Percentiles rank a stretch among this genome's conserved stretches.
Conservation (phyloP, 2,329 filamentous ascomycete species). For the Clonostachys sp. region DNA sequence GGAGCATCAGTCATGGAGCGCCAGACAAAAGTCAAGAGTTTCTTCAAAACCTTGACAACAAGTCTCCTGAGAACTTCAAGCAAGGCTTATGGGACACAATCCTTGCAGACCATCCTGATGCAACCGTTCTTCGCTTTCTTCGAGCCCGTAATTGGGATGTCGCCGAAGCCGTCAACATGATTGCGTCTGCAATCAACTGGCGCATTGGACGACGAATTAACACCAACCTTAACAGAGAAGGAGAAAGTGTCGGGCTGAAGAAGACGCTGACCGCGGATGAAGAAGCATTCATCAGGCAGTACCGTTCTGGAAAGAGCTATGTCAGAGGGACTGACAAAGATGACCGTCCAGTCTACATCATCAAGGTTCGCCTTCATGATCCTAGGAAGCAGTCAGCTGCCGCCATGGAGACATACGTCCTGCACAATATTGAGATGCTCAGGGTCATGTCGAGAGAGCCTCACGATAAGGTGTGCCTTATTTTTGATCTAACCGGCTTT, state of each 20-base stretch:
- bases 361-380: slow-evolving; percentile 24
- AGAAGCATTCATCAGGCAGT: slow-evolving; percentile 27
- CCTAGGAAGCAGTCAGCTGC: slow-evolving; percentile 21
- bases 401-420: slow-evolving; percentile 27
- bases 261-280: slow-evolving; percentile 13
- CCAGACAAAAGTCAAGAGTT: slow-evolving; percentile 1
- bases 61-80: not conserved
- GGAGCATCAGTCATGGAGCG: not conserved
- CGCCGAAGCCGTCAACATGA: slow-evolving; percentile 28
- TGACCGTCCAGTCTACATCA: slow-evolving; percentile 26
- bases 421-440: slow-evolving; percentile 31
- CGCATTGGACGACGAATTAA: slow-evolving; percentile 24
- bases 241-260: slow-evolving; percentile 22
- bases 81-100: slow-evolving; percentile 7
- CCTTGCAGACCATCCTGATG: slow-evolving; percentile 28
- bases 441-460: slow-evolving; percentile 11
- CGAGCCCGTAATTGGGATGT: slow-evolving; percentile 34
- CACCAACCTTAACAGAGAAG: slow-evolving; percentile 19
- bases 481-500: slow-evolving; percentile 72
- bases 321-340: slow-evolving; percentile 27
- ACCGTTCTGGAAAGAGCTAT: slow-evolving; percentile 29
- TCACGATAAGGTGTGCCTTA: slow-evolving; percentile 23
- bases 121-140: slow-evolving; percentile 30
- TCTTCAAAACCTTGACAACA: slow-evolving; percentile 17
- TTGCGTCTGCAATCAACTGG: slow-evolving; percentile 29